Percentiles rank a stretch among this genome's conserved stretches.
Conservation (phyloP, 192 early-diverging fungal genomes). For the Coemansia sp. region DNA sequence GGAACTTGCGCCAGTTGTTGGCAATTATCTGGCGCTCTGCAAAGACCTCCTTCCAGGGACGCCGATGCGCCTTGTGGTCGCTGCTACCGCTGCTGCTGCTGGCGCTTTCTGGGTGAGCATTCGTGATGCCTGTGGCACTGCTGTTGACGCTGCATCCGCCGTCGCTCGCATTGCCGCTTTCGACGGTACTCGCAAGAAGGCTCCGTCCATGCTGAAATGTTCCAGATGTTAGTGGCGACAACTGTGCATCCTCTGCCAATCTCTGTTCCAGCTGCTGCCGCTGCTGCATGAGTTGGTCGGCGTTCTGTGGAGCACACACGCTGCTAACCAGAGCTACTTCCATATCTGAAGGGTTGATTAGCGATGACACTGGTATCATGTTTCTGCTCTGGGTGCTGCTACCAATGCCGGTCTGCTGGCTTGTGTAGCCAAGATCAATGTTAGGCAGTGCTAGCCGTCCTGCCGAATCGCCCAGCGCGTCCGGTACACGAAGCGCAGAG, state of each 20-base stretch:
- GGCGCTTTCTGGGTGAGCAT: background rate
- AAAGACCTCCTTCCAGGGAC: conserved; percentile 96
- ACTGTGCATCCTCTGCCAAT: background rate
- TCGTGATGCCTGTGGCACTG: conserved; percentile 5
- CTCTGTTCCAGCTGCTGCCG: background rate
- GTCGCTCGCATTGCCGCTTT: conserved; percentile 36
- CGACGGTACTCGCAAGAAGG: conserved; percentile 3
- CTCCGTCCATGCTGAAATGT: background rate
- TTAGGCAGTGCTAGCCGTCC: background rate
- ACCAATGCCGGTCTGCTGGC: conserved; percentile 11
- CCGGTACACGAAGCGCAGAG: conserved; percentile 25
- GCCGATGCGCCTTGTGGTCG: conserved; percentile 33
- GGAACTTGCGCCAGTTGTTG: conserved; percentile 90
- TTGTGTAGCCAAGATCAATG: background rate
- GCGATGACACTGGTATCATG: conserved; percentile 48
- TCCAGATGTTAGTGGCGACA: background rate
- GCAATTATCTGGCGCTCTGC: conserved; percentile 89
- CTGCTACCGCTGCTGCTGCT: background rate
- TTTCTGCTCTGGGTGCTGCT: background rate
- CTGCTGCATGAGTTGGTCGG: conserved; percentile 36
- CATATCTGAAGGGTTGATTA: conserved; percentile 38
- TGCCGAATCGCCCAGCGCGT: conserved; percentile 20
- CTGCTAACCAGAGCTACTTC: conserved; percentile 47
- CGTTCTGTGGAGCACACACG: conserved; percentile 46
- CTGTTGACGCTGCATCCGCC: conserved; percentile 26